phyloP scores from a whole-genome alignment of 192 early-diverging fungal genomes.

The Cetraspora pellucida region DNA sequence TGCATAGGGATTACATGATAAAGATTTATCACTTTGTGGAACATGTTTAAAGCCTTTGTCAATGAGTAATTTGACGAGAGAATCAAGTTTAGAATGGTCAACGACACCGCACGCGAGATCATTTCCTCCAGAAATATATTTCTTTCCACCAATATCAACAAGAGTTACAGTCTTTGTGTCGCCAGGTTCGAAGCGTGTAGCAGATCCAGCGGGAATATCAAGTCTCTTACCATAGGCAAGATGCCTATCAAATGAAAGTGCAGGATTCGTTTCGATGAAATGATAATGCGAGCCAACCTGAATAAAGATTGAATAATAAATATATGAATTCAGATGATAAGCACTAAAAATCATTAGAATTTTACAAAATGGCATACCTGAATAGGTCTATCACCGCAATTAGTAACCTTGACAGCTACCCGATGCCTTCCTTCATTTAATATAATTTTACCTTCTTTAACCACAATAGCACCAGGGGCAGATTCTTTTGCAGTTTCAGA shows the following conservation, averaged over 20 bases:
- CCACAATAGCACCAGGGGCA: conserved; percentile 70
- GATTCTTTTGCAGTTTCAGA: conserved; percentile 42
- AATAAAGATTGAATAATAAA: not conserved
- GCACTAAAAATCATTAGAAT: not conserved
- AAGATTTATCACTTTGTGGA: conserved; percentile 53
- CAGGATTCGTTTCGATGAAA: conserved; percentile 89
- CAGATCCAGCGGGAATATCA: conserved; percentile 92
- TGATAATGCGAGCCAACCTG: conserved; percentile 96
- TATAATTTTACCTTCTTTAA: conserved; percentile 65
- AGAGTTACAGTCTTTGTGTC: conserved; percentile 84
- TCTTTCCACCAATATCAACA: conserved; percentile 81
- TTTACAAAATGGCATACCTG: conserved; percentile 55
- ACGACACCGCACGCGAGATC: conserved; percentile 75
- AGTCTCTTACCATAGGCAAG: conserved; percentile 84
- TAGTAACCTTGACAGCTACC: conserved; percentile 74
- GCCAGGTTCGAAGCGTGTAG: conserved; percentile 95
- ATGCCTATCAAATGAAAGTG: conserved; percentile 79
- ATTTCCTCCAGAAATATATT: conserved; percentile 86
- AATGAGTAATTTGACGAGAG: conserved; percentile 55
- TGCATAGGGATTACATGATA: conserved; percentile 54
- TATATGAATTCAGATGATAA: not conserved
- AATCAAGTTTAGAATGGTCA: conserved; percentile 49
- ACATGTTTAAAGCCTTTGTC: conserved; percentile 65
- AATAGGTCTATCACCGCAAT: conserved; percentile 92
- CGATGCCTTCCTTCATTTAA: conserved; percentile 81